Base-by-base conservation (phyloP, 192 early-diverging fungal species). In the Backusella liffmaniae region DNA sequence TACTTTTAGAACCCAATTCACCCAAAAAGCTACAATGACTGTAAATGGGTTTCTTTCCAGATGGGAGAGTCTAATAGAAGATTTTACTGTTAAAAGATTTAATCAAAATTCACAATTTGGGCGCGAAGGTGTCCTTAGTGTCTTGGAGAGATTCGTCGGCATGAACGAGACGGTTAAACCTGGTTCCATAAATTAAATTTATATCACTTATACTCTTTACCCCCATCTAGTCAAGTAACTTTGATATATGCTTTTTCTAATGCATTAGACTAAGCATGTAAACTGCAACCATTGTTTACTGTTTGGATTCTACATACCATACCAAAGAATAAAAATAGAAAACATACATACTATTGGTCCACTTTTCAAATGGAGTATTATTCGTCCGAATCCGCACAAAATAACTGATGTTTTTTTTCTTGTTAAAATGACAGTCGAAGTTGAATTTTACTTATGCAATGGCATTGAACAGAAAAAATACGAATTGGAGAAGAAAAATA, bases 91-190 rank as follows among this genome's bases (percentile, higher is more conserved):
- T 79, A 91, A 86, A 65, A 87, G 95, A 18, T 99, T 98, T 88
- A 75, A 93, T 76, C 88, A 93, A 56, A 99, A 99, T 82, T 93
- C 98, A 18, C 84, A 81, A 1, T 86, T 92, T 29, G 98, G 98
- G 0, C 83, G 91, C 41, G 84, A 88, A 72, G 97, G 92, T 39
- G 90, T 99, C 23, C 91, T 96, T 83, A 90, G 86, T 62, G 98
- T 97, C 10, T 76, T 97, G n/a, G 88, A 94, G 10, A 82, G 86
- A 72, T 77, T 90, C 70, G 79, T 79, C 70, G 53, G 70, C 49
- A 79, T 72, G 67, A 59, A 56, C 66, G 84, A 73, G 74, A 77
- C 71, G 0, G 26, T 29, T 6, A n/a, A 15, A 1, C 18, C 26
- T 18, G 26, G 32, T 3, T 7, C 32, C 12, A 23, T 12, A 26